A percentile compares a stretch with the other conserved stretches of the same genome.
phyloP scores from a whole-genome alignment of 2,329 filamentous ascomycete genomes.

The Daldinia eschscholtzii region DNA sequence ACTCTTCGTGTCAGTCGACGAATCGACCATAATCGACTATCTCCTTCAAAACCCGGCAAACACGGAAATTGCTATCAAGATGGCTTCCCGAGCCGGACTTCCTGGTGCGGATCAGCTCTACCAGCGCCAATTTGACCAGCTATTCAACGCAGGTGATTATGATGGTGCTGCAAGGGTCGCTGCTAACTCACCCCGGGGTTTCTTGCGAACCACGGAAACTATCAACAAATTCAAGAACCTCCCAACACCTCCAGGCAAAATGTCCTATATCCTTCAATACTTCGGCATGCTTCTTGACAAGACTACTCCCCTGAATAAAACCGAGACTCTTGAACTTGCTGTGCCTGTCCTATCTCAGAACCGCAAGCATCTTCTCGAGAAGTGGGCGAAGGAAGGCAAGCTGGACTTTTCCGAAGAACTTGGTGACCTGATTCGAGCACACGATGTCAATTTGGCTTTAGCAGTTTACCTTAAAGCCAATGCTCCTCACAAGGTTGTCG shows the following conservation, averaged over 20 bases:
- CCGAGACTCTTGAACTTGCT: conserved; percentile 94
- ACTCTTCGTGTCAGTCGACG: conserved; percentile 92
- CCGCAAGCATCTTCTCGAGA: conserved; percentile 94
- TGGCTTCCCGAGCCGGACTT: conserved; percentile 92
- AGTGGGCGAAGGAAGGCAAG: conserved; percentile 98
- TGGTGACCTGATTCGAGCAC: conserved; percentile 90
- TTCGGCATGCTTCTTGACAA: conserved; percentile 98
- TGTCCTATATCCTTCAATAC: conserved; percentile 96
- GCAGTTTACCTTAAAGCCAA: conserved; percentile 92
- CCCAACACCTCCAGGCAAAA: conserved; percentile 82
- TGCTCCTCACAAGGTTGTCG: conserved; percentile 92
- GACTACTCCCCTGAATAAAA: conserved; percentile 84
- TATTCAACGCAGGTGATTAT: conserved; percentile 84
- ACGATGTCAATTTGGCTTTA: conserved; percentile 89
- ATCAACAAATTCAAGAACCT: conserved; percentile 96
- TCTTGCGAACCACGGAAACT: conserved; percentile 92
- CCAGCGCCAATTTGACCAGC: conserved; percentile 89
- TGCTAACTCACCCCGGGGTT: conserved; percentile 94
- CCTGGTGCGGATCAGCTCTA: conserved; percentile 96
- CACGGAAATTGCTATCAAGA: conserved; percentile 91
- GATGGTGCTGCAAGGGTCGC: conserved; percentile 93
- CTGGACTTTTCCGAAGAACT: conserved; percentile 96
- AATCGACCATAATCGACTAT: conserved; percentile 91
- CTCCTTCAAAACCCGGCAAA: conserved; percentile 97
- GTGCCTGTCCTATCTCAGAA: conserved; percentile 93